These are phyloP conservation scores for Gillenia trifoliata DNA, from an alignment of 306 rosid species.

Conservation along the genomic window DNA sequence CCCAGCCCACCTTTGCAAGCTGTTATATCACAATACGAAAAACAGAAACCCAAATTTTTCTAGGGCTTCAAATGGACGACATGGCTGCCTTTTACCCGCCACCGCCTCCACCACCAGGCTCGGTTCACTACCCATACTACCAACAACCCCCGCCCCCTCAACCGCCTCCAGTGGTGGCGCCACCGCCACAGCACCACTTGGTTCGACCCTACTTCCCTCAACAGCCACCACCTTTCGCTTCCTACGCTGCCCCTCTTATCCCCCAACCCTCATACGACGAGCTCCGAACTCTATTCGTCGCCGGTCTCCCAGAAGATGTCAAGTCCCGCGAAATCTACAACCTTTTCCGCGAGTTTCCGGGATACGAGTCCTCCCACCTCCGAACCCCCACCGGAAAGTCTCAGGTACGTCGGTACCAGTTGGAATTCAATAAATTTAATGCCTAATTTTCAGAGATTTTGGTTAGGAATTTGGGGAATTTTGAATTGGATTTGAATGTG, in stretches of 20 bases:
- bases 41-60: background rate
- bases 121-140: slow-evolving; percentile 57
- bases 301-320: slow-evolving; percentile 88
- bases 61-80: slow-evolving; percentile 54
- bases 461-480: background rate
- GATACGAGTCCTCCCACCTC: slow-evolving; percentile 93
- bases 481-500: background rate
- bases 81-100: slow-evolving; percentile 71
- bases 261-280: slow-evolving; percentile 30
- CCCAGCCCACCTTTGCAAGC: background rate
- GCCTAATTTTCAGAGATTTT: background rate
- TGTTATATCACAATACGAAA: background rate
- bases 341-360: slow-evolving; percentile 82
- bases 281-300: slow-evolving; percentile 89
- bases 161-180: slow-evolving; percentile 35
- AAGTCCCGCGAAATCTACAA: slow-evolving; percentile 85
- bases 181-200: slow-evolving; percentile 29
- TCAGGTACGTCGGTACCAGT: slow-evolving; percentile 39
- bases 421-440: background rate
- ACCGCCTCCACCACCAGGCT: slow-evolving; percentile 40
- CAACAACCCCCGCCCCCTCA: slow-evolving; percentile 45
- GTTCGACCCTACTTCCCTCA: slow-evolving; percentile 38
- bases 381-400: slow-evolving; percentile 61
- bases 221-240: slow-evolving; percentile 12
- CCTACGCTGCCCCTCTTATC: slow-evolving; percentile 20